phyloP scores from a whole-genome alignment of 73 alveolate species.

The Blepharisma japonicum region DNA sequence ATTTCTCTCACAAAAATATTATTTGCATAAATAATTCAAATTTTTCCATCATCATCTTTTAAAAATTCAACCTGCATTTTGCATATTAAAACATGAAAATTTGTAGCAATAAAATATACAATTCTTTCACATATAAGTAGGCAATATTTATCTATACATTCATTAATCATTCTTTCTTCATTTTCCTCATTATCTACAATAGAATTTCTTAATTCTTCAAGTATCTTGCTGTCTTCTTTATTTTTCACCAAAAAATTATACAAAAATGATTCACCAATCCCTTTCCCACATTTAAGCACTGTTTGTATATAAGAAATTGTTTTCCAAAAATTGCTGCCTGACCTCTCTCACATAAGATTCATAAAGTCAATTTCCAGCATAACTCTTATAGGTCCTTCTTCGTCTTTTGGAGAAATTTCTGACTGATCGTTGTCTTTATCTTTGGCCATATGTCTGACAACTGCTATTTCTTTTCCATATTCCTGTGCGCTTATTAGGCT shows the following conservation, averaged over 20 bases:
- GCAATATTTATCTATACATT: background rate
- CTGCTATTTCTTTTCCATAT: constrained; percentile 27
- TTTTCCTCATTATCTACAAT: background rate
- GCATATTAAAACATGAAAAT: background rate
- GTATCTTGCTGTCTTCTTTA: background rate
- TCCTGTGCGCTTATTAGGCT: background rate
- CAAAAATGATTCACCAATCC: constrained; percentile 13
- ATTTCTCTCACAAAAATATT: background rate
- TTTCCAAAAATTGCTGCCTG: constrained; percentile 22
- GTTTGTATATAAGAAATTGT: constrained; percentile 24
- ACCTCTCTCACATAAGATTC: constrained; percentile 17
- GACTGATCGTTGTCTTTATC: background rate
- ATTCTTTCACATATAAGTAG: background rate
- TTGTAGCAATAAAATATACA: background rate
- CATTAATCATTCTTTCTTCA: background rate
- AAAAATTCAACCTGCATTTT: constrained; percentile 17
- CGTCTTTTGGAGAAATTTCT: constrained; percentile 13
- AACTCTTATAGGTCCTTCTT: constrained; percentile 14
- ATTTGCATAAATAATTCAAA: constrained; percentile 14
- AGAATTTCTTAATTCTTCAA: background rate
- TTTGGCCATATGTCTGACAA: background rate
- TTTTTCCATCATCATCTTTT: background rate
- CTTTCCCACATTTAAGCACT: constrained; percentile 1
- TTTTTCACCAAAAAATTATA: background rate
- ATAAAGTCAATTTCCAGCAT: constrained; percentile 15